Base-by-base conservation (phyloP, 176 grass and related monocot species). In the Lolium perenne region DNA sequence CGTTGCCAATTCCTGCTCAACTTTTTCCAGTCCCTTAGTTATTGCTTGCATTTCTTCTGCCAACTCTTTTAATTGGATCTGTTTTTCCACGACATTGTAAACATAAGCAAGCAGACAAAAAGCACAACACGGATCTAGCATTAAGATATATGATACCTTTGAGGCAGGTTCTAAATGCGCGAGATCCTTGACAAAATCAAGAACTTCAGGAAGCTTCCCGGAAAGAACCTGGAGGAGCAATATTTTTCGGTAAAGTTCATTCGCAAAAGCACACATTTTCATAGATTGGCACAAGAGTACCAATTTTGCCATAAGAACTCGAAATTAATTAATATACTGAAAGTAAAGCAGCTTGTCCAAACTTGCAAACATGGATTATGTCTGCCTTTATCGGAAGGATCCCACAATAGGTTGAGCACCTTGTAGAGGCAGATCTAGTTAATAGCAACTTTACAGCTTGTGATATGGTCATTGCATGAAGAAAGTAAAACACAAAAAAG, bases 31-130 rank as follows among this genome's bases (percentile, higher is more conserved):
- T 77, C 96, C 96, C 72, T 95, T 92, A 18, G 74, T 83, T 87
- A 98, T 94, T 5, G 91, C 93, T 91, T 95, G 90, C 96, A 95
- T 98, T 92, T 92, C 91, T 86, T 98, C 96, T 0, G 96, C 96
- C 71, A 98, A 66, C 35, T 94, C 84, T 78, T 95, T 98, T 18
- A 95, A 53, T 89, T 98, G 93, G 89, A 98, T 91, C 96, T 98
- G 86, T 84, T 89, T 76, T 66, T 66, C 73, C 48, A 84, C 25
- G 1, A 83, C 12, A 41, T 2, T 68, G 83, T 86, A 80, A 94
- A 76, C 6, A 7, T 86, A 80, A 86, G 86, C 3, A 4, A 53
- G 32, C 23, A 86, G 21, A 77, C 43, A 67, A 79, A 79, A 85
- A 73, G 6, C 5, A 6, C 1, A 79, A 14, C 20, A 63, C 58